A percentile compares a stretch with the other conserved stretches of the same genome.
Conservation (phyloP, 345 rosid species). For the Murraya koenigii region DNA sequence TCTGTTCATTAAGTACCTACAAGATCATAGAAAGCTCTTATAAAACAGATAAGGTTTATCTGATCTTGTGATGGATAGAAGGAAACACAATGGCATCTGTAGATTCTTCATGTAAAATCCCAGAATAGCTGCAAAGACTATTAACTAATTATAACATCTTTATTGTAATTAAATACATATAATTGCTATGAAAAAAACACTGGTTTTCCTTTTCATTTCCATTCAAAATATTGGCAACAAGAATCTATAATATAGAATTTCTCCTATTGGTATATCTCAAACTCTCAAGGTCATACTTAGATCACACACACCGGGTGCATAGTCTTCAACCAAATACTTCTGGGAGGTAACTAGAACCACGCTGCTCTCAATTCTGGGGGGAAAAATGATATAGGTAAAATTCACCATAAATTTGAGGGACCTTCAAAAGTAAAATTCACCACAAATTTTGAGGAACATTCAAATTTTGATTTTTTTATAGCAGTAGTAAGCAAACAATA, state of each 20-base stretch:
- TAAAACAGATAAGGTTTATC: neutral
- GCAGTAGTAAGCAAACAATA: neutral
- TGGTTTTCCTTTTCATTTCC: neutral
- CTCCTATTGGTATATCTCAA: neutral
- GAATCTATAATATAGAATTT: neutral
- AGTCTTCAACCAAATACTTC: neutral
- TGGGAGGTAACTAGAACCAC: neutral
- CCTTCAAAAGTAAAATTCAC: neutral
- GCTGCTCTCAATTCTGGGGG: neutral
- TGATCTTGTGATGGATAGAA: slow-evolving; percentile 6
- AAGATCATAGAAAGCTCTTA: slow-evolving; percentile 13
- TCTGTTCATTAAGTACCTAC: slow-evolving; percentile 30
- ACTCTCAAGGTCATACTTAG: neutral
- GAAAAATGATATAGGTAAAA: neutral
- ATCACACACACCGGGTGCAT: neutral
- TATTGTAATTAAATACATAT: neutral
- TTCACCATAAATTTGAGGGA: neutral
- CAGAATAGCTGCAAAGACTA: neutral
- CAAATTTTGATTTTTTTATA: neutral
- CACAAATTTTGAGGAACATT: neutral
- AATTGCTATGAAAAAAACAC: neutral
- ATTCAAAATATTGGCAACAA: neutral
- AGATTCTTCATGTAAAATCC: neutral
- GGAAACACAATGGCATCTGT: neutral
- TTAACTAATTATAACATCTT: neutral